Evolutionary conservation across 2,329 filamentous ascomycete genomes (phyloP), one percentile per base, ranked within the genome.

Genomic region (Botryotinia globosa): DNA sequence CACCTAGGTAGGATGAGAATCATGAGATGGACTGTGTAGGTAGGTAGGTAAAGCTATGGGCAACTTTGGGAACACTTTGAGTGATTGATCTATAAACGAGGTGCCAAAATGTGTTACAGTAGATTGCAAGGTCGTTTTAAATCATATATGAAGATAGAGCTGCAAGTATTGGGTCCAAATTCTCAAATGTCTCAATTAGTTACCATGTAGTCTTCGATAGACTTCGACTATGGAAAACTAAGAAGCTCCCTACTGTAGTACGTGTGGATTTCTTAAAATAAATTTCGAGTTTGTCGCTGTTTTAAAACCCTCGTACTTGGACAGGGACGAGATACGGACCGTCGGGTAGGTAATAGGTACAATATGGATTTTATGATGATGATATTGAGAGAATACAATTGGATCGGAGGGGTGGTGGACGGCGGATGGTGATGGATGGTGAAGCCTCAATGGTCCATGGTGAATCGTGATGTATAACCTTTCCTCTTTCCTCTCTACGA

Each of bases 221-320:
- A 34, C 45, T 51, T 62, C 64, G 29, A 66, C 45, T 51, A 37
- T 34, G 61, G 61, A 63, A 63, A 56, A 18, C 51, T 63, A 42
- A n/a, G 58, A 18, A 29, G 25, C 37, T 37, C 25, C 32, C 32
- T 39, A n/a, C n/a, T n/a, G n/a, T n/a, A 39, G 45, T 9, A 29
- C n/a, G 4, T 56, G 45, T 39, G 18, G 22, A 18, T n/a, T 67
- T 54, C 64, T 67, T 67, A 54, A 67, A 67, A 67, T 67, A 67
- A 54, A 39, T 20, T 8, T 54, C 4, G 29, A 39, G 34, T 29
- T 14, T 62, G 59, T 39, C 14, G 61, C 61, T 63, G 37, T 44
- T 63, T 37, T 63, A 29, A 44, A 22, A 62, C 4, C 2, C 12
- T 62, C 25, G 59, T 42, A 39, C 37, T 25, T 39, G 48, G 48